phyloP scores from a whole-genome alignment of 2,329 filamentous ascomycete species.

The Ophiostoma piceae region DNA sequence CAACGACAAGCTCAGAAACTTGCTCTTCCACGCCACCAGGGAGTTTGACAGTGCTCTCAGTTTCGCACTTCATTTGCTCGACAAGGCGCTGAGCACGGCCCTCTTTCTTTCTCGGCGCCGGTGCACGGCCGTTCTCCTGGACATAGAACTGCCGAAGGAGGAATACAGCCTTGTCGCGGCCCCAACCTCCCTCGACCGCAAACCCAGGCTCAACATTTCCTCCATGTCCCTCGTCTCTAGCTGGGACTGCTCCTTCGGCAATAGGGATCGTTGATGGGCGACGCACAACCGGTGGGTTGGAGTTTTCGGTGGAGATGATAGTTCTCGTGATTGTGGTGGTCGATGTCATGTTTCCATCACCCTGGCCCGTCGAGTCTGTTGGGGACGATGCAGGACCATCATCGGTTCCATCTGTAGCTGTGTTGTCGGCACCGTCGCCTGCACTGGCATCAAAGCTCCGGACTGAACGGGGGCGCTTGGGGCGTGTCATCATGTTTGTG shows the following conservation, averaged over 20 bases:
- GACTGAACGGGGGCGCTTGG: constrained; percentile 21
- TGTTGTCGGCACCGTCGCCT: neutral
- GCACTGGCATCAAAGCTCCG: constrained; percentile 2
- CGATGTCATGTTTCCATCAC: neutral
- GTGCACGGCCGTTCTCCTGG: constrained; percentile 87
- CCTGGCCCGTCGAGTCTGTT: constrained; percentile 15
- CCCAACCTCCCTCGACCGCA: constrained; percentile 79
- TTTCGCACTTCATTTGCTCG: constrained; percentile 47
- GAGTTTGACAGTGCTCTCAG: constrained; percentile 26
- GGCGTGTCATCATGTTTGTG: constrained; percentile 27
- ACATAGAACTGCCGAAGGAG: constrained; percentile 91
- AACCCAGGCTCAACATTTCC: constrained; percentile 72
- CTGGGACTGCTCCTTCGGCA: constrained; percentile 28
- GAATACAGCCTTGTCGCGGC: constrained; percentile 87
- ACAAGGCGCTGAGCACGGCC: constrained; percentile 50
- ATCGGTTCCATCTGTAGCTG: neutral
- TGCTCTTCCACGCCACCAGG: constrained; percentile 20
- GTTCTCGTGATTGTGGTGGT: constrained; percentile 20
- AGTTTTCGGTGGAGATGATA: constrained; percentile 18
- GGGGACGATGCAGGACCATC: constrained; percentile 17
- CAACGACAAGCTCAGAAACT: constrained; percentile 13
- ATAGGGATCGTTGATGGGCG: constrained; percentile 28
- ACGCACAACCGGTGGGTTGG: constrained; percentile 24
- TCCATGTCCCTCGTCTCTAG: constrained; percentile 45
- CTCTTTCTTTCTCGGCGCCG: constrained; percentile 51